Conservation (phyloP, 805 yeast species). For the Saccharomyces paradoxus region DNA sequence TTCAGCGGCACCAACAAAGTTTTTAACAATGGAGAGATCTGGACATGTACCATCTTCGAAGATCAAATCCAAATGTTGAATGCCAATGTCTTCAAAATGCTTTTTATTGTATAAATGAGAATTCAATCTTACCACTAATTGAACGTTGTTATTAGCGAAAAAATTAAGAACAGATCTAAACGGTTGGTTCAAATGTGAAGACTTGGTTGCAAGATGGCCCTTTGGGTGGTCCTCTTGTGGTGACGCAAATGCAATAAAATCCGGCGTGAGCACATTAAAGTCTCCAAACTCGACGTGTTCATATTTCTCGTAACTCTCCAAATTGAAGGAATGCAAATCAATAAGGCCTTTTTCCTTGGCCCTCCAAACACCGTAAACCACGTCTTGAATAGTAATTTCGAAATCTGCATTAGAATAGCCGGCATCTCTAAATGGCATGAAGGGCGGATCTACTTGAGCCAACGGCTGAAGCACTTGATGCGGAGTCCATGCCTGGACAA, state of each 20-base stretch:
- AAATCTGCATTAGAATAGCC: constrained; percentile 95
- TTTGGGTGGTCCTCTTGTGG: constrained; percentile 62
- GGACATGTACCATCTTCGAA: constrained; percentile 99
- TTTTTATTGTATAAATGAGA: constrained; percentile 81
- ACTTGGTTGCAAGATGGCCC: constrained; percentile 6
- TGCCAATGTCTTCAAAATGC: constrained; percentile 75
- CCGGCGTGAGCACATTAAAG: constrained; percentile 82
- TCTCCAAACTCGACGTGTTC: constrained; percentile 97
- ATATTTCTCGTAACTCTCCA: constrained; percentile 89
- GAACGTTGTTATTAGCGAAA: constrained; percentile 65
- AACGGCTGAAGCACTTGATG: constrained; percentile 95
- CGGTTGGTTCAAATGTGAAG: constrained; percentile 50
- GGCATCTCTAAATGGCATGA: constrained; percentile 93
- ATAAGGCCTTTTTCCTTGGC: constrained; percentile 89
- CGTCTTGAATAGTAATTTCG: constrained; percentile 86
- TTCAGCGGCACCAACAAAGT: constrained; percentile 92
- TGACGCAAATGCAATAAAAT: constrained; percentile 95
- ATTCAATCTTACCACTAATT: constrained; percentile 84
- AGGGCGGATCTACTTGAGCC: constrained; percentile 84
- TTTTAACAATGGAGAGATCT: constrained; percentile 82
- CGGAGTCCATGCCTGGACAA: constrained; percentile 96
- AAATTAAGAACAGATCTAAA: constrained; percentile 74
- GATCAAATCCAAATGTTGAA: constrained; percentile 88
- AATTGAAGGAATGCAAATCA: constrained; percentile 75
- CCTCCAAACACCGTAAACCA: constrained; percentile 94